Evolutionary conservation across 257 asterid genomes (phyloP).

Genomic region (Rubia yunnanensis): DNA sequence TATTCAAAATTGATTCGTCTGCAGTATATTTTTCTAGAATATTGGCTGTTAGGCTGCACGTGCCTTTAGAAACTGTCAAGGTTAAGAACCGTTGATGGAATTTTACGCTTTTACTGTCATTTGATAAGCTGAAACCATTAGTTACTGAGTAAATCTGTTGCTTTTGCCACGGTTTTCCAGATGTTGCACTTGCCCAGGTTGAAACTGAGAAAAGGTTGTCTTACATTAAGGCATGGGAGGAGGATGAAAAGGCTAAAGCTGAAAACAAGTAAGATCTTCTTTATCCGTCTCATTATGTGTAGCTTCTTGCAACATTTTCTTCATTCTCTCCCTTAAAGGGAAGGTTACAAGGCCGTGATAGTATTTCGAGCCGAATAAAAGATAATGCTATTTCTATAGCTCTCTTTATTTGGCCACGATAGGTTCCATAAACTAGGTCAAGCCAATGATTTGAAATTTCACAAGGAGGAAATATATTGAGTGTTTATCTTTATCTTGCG

Average conservation of each 20-base stretch:
- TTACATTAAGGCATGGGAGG: conserved; percentile 83
- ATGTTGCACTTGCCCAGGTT: conserved; percentile 69
- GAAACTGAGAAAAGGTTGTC: conserved; percentile 53
- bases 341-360: not conserved
- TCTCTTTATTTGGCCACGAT: not conserved
- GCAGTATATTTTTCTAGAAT: not conserved
- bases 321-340: not conserved
- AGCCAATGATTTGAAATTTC: not conserved
- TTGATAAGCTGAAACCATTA: not conserved
- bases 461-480: not conserved
- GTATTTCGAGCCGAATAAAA: not conserved
- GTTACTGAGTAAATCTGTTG: not conserved
- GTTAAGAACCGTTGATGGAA: not conserved
- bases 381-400: not conserved
- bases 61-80: not conserved
- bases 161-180: conserved; percentile 25
- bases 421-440: not conserved
- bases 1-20: not conserved
- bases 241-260: conserved; percentile 58
- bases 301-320: not conserved
- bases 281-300: too few relatives aligned
- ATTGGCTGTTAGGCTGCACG: not conserved
- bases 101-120: not conserved
- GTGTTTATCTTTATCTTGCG: not conserved
- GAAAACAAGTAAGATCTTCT: conserved; percentile 57